These are phyloP conservation scores for Alternaria sp. DNA, from an alignment of 2,329 filamentous ascomycete species.

Conservation along the genomic window DNA sequence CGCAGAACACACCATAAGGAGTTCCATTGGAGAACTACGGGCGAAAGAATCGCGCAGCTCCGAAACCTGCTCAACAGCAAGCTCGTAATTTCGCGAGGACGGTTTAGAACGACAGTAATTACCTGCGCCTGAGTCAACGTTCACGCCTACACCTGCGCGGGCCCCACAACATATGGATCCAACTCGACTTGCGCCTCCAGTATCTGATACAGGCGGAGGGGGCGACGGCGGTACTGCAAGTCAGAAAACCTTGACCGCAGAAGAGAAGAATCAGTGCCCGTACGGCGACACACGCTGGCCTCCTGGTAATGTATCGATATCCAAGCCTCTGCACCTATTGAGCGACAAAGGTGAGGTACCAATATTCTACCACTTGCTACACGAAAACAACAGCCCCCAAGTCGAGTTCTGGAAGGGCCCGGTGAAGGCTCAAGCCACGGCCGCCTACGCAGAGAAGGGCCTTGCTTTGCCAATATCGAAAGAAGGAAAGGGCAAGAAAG, in stretches of 20 bases:
- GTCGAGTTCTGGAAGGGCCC: constrained; percentile 5
- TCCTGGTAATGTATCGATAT: neutral
- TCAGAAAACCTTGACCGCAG: neutral
- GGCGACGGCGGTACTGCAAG: neutral
- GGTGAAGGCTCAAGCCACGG: neutral
- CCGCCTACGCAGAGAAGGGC: neutral
- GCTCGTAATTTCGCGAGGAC: neutral
- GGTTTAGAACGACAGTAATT: neutral
- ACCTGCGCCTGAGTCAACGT: neutral
- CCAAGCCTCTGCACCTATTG: neutral
- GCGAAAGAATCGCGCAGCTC: constrained; percentile 2
- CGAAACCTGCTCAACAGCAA: neutral
- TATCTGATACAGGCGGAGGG: neutral
- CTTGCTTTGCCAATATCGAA: neutral
- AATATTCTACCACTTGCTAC: constrained; percentile 8
- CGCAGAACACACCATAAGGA: neutral
- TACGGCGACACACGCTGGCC: constrained; percentile 6
- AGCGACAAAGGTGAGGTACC: neutral
- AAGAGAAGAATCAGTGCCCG: neutral
- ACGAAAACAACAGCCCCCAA: constrained; percentile 2
- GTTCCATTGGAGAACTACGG: constrained; percentile 4
- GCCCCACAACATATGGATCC: neutral
- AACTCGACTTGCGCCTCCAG: neutral
- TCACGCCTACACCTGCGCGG: neutral
- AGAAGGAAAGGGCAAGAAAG: neutral